Conservation (phyloP, 1,284 basidiomycete species). For the Veloboletus limbatus region DNA sequence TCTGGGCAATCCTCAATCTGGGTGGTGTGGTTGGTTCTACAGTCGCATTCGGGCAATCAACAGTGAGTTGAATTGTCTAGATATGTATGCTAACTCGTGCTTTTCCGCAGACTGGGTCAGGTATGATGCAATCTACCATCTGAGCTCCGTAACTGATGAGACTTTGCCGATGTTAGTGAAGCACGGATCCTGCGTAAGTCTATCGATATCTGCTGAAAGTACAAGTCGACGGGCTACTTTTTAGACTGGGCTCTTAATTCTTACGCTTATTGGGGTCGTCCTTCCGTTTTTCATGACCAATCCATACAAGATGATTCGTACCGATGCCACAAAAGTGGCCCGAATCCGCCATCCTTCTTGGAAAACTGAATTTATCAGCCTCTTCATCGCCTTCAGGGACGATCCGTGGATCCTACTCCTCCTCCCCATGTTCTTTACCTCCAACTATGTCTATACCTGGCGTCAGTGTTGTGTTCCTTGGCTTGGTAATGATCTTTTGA, state of each 20-base stretch:
- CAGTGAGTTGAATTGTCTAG: too few relatives aligned
- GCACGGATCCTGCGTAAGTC: constrained; percentile 34
- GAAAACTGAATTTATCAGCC: constrained; percentile 34
- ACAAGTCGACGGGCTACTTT: too few relatives aligned
- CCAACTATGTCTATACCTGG: constrained; percentile 41
- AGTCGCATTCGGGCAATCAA: constrained; percentile 50
- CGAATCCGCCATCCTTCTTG: constrained; percentile 36
- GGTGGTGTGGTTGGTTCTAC: constrained; percentile 61
- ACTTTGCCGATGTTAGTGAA: constrained; percentile 15
- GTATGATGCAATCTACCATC: too few relatives aligned
- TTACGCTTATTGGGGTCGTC: constrained; percentile 33
- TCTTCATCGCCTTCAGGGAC: constrained; percentile 32
- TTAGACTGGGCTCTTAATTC: constrained; percentile 36
- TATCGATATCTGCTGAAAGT: too few relatives aligned
- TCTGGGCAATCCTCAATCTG: constrained; percentile 69
- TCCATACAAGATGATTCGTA: constrained; percentile 37
- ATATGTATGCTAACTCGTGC: too few relatives aligned
- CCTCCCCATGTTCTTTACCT: constrained; percentile 38
- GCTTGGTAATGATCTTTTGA: too few relatives aligned
- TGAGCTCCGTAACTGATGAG: background rate
- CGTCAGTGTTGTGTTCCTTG: too few relatives aligned
- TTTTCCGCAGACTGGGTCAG: too few relatives aligned
- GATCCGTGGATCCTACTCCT: constrained; percentile 38
- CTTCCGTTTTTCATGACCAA: constrained; percentile 37
- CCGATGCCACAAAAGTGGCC: constrained; percentile 35